Evolutionary conservation across 106 monocot species (phyloP), one percentile per base, ranked within the genome.

Genomic region (Triglochin maritima): DNA sequence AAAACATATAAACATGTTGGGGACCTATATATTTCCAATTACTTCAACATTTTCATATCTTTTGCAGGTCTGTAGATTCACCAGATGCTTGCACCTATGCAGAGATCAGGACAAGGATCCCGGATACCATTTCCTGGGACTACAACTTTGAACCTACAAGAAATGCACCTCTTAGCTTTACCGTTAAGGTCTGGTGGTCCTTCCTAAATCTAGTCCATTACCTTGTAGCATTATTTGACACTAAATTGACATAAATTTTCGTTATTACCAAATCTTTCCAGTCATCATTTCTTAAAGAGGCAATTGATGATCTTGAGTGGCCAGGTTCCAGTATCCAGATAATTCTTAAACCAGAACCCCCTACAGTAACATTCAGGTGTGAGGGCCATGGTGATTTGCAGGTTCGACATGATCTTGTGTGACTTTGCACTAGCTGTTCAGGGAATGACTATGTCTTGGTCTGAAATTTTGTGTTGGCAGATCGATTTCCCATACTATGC

Each of bases 341-440:
- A 69, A 72, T 77, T 46, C 70, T 98, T 55, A 78, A 86, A 50
- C 84, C 86, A 7, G 83, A 98, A 17, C 92, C 98, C 46, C 88
- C 88, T 49, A 71, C 80, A n/a, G 98, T 98, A 7, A 84, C 62
- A 56, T 76, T 98, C 61, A 78, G 68, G 79, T 86, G 86, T 57
- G 98, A 98, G 81, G 98, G 98, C 42, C 98, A 98, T 68, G 98
- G 98, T 48, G 92, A 98, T 70, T 73, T 98, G 73, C 88, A 96
- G 91, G 96, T 16, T 9, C 2, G 9, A 4, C 10, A 17, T 56
- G 53, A 5, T 17, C 7, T 49, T 60, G 50, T 66, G n/a, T n/a
- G n/a, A n/a, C n/a, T n/a, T n/a, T n/a, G n/a, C n/a, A n/a, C n/a
- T n/a, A n/a, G n/a, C n/a, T n/a, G n/a, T n/a, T n/a, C n/a, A n/a